These are phyloP conservation scores for Chytriomyces sp. DNA, from an alignment of 192 early-diverging fungal genomes.

Conservation along the genomic window DNA sequence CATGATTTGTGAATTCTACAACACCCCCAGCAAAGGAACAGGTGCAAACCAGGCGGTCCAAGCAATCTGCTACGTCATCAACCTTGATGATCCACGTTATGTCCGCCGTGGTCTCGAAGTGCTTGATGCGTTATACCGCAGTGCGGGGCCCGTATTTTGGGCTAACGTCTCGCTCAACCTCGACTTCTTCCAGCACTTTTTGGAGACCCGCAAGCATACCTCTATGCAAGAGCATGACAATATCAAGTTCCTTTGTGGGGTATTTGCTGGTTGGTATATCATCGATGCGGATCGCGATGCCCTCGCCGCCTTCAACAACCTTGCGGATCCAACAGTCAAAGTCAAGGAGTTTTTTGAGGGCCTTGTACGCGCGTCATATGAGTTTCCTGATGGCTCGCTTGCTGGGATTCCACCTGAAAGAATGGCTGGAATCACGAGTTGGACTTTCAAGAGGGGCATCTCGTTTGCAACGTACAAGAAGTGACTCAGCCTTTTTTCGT, in stretches of 20 bases:
- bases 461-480: too few relatives aligned
- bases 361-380: neutral
- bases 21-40: neutral
- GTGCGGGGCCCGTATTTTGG: neutral
- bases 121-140: neutral
- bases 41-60: neutral
- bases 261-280: constrained; percentile 19
- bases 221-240: too few relatives aligned
- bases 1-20: neutral
- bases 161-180: neutral
- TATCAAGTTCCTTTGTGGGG: neutral
- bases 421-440: neutral
- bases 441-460: too few relatives aligned
- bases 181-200: neutral
- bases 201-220: neutral
- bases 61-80: neutral
- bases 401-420: neutral
- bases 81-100: neutral
- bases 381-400: neutral
- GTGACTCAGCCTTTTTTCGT: too few relatives aligned
- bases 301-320: neutral
- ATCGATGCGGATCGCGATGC: neutral
- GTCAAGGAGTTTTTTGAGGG: constrained; percentile 21
- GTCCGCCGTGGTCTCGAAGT: neutral
- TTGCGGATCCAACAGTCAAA: constrained; percentile 1